A percentile compares a stretch with the other conserved stretches of the same genome.
phyloP scores from a whole-genome alignment of 2,329 filamentous ascomycete genomes.

The Tolypocladium pustulatum region DNA sequence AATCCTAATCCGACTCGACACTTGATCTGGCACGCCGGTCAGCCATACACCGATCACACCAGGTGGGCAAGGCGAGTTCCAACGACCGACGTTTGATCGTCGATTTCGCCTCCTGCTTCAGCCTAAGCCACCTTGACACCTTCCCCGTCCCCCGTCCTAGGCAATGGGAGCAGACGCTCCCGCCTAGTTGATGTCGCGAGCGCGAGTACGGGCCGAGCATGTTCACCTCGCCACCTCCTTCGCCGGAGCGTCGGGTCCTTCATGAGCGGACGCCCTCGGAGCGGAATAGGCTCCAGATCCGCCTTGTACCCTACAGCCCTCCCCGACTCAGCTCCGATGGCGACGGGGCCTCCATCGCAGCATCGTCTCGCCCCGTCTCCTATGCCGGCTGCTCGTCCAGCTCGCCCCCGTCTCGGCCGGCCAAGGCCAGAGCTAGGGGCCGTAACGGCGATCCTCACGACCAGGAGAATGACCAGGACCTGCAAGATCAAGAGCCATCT shows the following conservation, averaged over 20 bases:
- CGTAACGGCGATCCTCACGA: background rate
- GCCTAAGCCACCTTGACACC: background rate
- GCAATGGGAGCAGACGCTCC: background rate
- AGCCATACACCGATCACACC: background rate
- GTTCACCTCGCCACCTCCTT: constrained; percentile 19
- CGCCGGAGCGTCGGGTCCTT: constrained; percentile 16
- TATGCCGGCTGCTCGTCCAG: constrained; percentile 7
- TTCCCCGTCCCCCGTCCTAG: background rate
- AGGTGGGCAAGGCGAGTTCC: background rate
- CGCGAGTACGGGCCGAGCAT: constrained; percentile 15
- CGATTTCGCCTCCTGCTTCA: background rate
- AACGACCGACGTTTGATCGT: background rate
- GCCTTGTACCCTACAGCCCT: constrained; percentile 28
- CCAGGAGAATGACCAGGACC: background rate
- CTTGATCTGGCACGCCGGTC: background rate
- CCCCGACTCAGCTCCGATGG: constrained; percentile 23
- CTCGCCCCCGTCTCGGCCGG: background rate
- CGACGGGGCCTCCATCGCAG: constrained; percentile 12
- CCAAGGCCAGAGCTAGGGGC: constrained; percentile 2
- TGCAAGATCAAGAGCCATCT: background rate
- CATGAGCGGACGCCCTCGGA: constrained; percentile 6
- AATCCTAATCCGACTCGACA: background rate
- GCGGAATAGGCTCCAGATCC: constrained; percentile 20
- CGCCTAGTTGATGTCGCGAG: background rate
- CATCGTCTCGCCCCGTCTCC: constrained; percentile 13